Base-by-base conservation (phyloP, 2,329 filamentous ascomycete species). In the Fusarium sp. region DNA sequence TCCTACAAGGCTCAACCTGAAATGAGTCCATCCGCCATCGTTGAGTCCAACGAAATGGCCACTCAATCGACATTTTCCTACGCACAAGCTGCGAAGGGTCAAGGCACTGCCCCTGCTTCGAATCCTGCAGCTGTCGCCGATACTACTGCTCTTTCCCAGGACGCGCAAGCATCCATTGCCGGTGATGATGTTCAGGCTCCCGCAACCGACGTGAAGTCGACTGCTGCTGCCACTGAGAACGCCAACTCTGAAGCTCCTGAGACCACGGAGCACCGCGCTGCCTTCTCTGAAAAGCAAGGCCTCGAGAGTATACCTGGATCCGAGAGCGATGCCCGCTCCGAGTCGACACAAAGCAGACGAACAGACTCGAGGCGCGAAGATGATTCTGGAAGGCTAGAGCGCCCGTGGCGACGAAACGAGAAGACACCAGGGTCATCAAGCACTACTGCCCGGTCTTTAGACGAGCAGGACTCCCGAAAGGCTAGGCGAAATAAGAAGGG, bases 1-100 rank as follows among this genome's bases (percentile, higher is more conserved):
- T 65, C 49, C 46, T 69, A 61, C 62, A 68, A 67, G 63, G 64
- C 66, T 71, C 60, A 61, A 62, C 52, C 76, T 78, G 70, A 74
- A 73, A 76, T 79, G 76, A 75, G 74, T 67, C 75, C 76, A 65
- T 72, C 76, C 73, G 73, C 75, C 45, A 70, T 75, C 60, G 64
- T 75, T 56, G 77, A 74, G 63, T 75, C 74, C 63, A 77, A 73
- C 75, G 78, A 81, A 66, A 90, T 89, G 88, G 87, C 87, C 73
- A 81, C 82, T 65, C 77, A 88, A 71, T 86, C 89, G 69, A 86
- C 89, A 38, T 97, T 98, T 81, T 98, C 95, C 67, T 98, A 98
- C 83, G 95, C 95, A 78, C 94, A 97, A 87, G 95, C 95, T 79
- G 95, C 95, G 67, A 96, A 96, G 83, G 94, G 95, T 79, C 89